These are phyloP conservation scores for Aspergillus sojae DNA, from an alignment of 2,329 filamentous ascomycete genomes.

Conservation along the genomic window DNA sequence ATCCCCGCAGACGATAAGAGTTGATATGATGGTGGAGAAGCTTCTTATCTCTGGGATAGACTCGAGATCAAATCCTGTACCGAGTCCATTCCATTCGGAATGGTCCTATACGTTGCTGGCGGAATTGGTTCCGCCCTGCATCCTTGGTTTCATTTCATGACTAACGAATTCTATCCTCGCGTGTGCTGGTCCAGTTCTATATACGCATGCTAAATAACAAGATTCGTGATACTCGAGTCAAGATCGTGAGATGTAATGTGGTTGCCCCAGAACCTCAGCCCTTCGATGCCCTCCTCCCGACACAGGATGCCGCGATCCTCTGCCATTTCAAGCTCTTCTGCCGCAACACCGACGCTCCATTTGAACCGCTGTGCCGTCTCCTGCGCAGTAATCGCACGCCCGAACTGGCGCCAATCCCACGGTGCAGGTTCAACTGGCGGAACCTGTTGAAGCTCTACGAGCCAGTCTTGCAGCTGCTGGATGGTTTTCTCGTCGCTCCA, in stretches of 20 bases:
- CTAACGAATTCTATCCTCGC: neutral
- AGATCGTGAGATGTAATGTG: constrained; percentile 35
- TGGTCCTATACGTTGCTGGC: neutral
- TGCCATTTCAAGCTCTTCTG: constrained; percentile 95
- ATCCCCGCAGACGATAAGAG: neutral
- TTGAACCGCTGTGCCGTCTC: constrained; percentile 88
- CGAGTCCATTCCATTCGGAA: no score
- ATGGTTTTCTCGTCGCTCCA: constrained; percentile 90
- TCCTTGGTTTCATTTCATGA: neutral
- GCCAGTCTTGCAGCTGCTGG: constrained; percentile 73
- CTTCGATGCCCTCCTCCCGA: constrained; percentile 88
- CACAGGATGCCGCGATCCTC: constrained; percentile 87
- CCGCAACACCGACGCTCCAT: constrained; percentile 95
- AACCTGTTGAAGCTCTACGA: constrained; percentile 70
- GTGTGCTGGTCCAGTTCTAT: neutral
- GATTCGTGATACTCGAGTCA: constrained; percentile 3
- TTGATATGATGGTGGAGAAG: neutral
- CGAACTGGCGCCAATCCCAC: constrained; percentile 79
- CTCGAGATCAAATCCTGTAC: neutral
- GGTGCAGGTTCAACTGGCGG: constrained; percentile 65
- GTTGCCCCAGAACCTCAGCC: constrained; percentile 92
- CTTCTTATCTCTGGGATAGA: neutral
- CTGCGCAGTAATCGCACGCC: constrained; percentile 83
- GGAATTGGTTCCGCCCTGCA: neutral
- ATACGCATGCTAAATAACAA: constrained; percentile 2